Percentiles rank a stretch among this genome's conserved stretches.
Conservation (phyloP, 2,329 filamentous ascomycete species). For the Elsinoe australis region DNA sequence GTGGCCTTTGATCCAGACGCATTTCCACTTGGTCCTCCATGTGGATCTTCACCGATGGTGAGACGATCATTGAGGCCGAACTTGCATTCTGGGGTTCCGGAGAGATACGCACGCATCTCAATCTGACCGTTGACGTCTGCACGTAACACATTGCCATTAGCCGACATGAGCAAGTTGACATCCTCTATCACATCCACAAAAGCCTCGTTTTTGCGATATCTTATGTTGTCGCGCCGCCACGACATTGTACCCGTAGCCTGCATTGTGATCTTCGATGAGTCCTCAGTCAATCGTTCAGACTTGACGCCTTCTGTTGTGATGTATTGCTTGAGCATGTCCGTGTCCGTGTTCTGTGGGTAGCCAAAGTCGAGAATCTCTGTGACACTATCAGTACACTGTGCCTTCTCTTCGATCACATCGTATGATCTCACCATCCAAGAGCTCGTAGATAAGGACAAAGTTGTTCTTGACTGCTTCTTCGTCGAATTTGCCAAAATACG, state of each 20-base stretch:
- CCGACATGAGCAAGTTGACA: conserved; percentile 98
- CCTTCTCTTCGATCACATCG: background rate
- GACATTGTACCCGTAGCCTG: conserved; percentile 95
- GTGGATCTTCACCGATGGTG: conserved; percentile 63
- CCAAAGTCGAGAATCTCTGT: conserved; percentile 97
- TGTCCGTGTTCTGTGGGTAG: conserved; percentile 98
- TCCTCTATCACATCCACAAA: conserved; percentile 99
- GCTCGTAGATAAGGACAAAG: conserved; percentile 96
- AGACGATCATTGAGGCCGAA: conserved; percentile 95
- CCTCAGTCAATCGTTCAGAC: conserved; percentile 64
- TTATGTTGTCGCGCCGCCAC: conserved; percentile 94
- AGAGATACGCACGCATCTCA: conserved; percentile 95
- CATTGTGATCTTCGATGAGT: conserved; percentile 98
- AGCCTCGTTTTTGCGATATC: conserved; percentile 98
- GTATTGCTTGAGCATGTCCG: conserved; percentile 99
- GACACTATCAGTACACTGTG: background rate
- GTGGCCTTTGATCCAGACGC: conserved; percentile 78
- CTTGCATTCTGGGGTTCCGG: conserved; percentile 96
- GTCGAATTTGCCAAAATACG: conserved; percentile 98
- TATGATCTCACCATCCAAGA: conserved; percentile 65
- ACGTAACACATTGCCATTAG: conserved; percentile 84
- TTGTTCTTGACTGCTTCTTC: conserved; percentile 99
- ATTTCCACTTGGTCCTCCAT: conserved; percentile 63
- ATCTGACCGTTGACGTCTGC: conserved; percentile 97
- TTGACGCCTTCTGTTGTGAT: conserved; percentile 99